Base-by-base conservation (phyloP, 768 basidiomycete species). In the Epithele typhae region DNA sequence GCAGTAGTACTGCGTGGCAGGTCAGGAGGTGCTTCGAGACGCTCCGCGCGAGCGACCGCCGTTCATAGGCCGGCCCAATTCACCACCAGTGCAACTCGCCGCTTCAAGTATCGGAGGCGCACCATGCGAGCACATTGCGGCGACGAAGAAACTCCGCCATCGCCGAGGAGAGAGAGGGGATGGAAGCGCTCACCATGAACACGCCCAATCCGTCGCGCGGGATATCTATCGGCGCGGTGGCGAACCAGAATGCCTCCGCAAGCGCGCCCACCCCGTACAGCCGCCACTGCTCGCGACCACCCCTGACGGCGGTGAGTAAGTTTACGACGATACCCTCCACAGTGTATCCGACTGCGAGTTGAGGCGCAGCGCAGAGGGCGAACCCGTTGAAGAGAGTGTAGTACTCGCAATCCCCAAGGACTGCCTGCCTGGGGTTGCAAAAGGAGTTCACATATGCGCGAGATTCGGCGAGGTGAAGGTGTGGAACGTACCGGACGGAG, bases 351-450 rank as follows among this genome's bases (percentile, higher is more conserved):
- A 84, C 67, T 18, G 82, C 59, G 17, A 77, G 68, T 6, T 68
- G 64, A 1, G 83, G 77, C 21, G 84, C 58, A 6, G 77, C 72
- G 59, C 76, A 82, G 11, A 84, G 61, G 8, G 73, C 73, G 59
- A 76, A 87, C 47, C 88, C 85, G 22, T 73, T 61, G 41, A 70
- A 70, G 12, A 80, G 76, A 18, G 70, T 72, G 62, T 87, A 89
- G 59, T 82, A 78, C n/a, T 71, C 71, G 64, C 87, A 89, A 7
- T 71, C 73, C 37, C 79, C 68, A 14, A 89, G 63, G 4, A 78
- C 76, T 22, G 72, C 62, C 62, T 89, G 87, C 19, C 87, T 87
- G 49, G 87, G 84, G 46, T 87, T 86, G 45, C 21, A 25, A 15
- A 15, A 15, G 30, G 9, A 32, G 9, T 32, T 32, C 30, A 32